Percentiles rank a stretch among this genome's conserved stretches.
These are phyloP conservation scores for Ustanciosporium gigantosporum DNA, from an alignment of 1,284 basidiomycete species.

Conservation along the genomic window DNA sequence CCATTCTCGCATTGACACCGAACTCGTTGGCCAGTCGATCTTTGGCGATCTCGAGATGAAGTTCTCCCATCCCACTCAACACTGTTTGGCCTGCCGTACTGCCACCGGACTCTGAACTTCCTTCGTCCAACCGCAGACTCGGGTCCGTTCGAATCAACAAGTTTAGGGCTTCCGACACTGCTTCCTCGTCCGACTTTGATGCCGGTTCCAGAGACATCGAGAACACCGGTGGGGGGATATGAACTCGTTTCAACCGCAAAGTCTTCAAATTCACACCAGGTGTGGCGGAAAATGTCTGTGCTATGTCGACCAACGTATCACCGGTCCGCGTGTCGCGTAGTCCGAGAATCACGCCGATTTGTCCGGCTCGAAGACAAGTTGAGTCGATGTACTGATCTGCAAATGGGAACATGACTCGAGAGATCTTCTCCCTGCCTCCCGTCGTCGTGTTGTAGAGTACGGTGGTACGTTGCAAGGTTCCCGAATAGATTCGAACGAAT, in stretches of 20 bases:
- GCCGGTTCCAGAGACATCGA: slow-evolving; percentile 57
- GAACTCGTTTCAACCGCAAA: slow-evolving; percentile 70
- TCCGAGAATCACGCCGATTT: slow-evolving; percentile 81
- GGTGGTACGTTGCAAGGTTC: slow-evolving; percentile 68
- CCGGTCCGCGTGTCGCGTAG: slow-evolving; percentile 81
- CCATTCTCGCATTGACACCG: slow-evolving; percentile 76
- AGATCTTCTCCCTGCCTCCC: slow-evolving; percentile 73
- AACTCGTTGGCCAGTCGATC: slow-evolving; percentile 78
- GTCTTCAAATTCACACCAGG: slow-evolving; percentile 4
- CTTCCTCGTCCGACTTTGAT: slow-evolving; percentile 68
- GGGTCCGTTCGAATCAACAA: slow-evolving; percentile 82
- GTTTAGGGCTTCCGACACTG: slow-evolving; percentile 74
- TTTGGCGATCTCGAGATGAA: slow-evolving; percentile 85
- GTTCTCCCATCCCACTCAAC: slow-evolving; percentile 78
- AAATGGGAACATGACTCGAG: slow-evolving; percentile 78
- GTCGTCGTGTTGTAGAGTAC: slow-evolving; percentile 73
- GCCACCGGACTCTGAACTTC: slow-evolving; percentile 9
- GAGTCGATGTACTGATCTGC: slow-evolving; percentile 79
- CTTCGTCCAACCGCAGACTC: slow-evolving; percentile 69
- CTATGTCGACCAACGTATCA: slow-evolving; percentile 70
- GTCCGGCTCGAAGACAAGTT: slow-evolving; percentile 77
- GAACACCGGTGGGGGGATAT: slow-evolving; percentile 78
- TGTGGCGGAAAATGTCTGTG: slow-evolving; percentile 1
- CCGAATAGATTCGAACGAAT: slow-evolving; percentile 84
- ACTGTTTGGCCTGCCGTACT: slow-evolving; percentile 74